These are phyloP conservation scores for Didymella sp. DNA, from an alignment of 2,329 filamentous ascomycete species.

Conservation along the genomic window DNA sequence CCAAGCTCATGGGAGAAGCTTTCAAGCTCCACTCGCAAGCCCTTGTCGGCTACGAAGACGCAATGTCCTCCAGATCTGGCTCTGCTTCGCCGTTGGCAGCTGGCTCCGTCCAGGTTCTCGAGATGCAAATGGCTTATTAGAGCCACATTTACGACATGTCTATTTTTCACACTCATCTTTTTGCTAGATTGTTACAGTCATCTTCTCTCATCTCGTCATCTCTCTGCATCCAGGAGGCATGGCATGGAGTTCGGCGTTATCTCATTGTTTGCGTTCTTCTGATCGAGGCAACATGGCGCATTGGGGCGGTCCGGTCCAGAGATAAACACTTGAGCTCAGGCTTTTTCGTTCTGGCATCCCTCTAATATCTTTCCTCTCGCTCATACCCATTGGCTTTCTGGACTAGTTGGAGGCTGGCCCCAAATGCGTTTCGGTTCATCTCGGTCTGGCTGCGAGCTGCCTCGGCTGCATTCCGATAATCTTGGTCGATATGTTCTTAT, in stretches of 20 bases:
- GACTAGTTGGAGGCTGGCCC: conserved; percentile 50
- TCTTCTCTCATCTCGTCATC: conserved; percentile 31
- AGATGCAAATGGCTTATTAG: conserved; percentile 55
- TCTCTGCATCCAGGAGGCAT: conserved; percentile 46
- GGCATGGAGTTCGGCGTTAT: conserved; percentile 40
- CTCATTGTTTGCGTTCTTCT: conserved; percentile 29
- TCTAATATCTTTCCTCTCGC: conserved; percentile 48
- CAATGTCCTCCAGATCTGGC: conserved; percentile 59
- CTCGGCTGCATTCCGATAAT: conserved; percentile 38
- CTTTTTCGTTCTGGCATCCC: conserved; percentile 41
- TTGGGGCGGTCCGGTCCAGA: conserved; percentile 44
- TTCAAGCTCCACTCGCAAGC: conserved; percentile 97
- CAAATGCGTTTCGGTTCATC: conserved; percentile 40
- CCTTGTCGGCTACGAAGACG: conserved; percentile 91
- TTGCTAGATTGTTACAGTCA: conserved; percentile 41
- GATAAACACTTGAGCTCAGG: conserved; percentile 46
- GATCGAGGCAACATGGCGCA: conserved; percentile 45
- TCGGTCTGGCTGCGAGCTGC: conserved; percentile 33
- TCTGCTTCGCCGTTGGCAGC: conserved; percentile 52
- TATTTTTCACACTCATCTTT: conserved; percentile 27
- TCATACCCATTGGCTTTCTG: conserved; percentile 48
- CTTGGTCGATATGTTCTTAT: conserved; percentile 29
- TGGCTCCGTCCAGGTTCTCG: conserved; percentile 50
- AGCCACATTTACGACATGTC: conserved; percentile 28
- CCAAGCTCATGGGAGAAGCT: conserved; percentile 95